phyloP scores from a whole-genome alignment of 192 early-diverging fungal genomes.

The Coemansia sp. region DNA sequence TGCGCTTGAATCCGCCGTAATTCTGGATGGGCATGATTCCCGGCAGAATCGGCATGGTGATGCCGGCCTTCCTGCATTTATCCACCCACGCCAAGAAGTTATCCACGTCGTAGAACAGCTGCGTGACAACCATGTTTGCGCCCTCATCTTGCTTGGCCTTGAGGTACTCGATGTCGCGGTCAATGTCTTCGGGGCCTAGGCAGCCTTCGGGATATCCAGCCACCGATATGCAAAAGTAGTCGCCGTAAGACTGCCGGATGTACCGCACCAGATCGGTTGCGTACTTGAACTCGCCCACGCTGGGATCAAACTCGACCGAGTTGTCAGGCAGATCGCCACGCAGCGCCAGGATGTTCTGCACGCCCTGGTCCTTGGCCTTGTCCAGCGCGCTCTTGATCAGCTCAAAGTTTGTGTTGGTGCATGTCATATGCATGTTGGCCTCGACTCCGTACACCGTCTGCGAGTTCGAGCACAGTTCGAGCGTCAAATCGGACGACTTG shows the following conservation, averaged over 20 bases:
- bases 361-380: conserved; percentile 86
- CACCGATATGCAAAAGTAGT: conserved; percentile 95
- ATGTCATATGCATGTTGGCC: conserved; percentile 97
- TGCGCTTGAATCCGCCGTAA: conserved; percentile 89
- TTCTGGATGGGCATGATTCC: conserved; percentile 97
- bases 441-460: conserved; percentile 94
- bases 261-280: conserved; percentile 88
- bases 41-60: conserved; percentile 83
- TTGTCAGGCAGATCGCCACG: conserved; percentile 93
- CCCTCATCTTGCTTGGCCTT: conserved; percentile 90
- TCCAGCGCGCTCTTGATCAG: conserved; percentile 86
- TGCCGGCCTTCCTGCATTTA: conserved; percentile 71
- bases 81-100: conserved; percentile 80
- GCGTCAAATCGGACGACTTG: conserved; percentile 78
- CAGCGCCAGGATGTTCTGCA: conserved; percentile 95
- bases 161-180: conserved; percentile 76
- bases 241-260: conserved; percentile 85
- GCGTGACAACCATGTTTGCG: conserved; percentile 91
- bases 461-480: conserved; percentile 85
- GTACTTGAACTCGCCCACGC: conserved; percentile 84
- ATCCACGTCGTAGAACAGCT: conserved; percentile 93
- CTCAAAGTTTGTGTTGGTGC: conserved; percentile 92
- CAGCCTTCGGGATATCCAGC: conserved; percentile 98
- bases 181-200: conserved; percentile 68
- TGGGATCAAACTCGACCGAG: conserved; percentile 74